Base-by-base conservation (phyloP, 73 alveolate genomes). In the Stentor roeselii region DNA sequence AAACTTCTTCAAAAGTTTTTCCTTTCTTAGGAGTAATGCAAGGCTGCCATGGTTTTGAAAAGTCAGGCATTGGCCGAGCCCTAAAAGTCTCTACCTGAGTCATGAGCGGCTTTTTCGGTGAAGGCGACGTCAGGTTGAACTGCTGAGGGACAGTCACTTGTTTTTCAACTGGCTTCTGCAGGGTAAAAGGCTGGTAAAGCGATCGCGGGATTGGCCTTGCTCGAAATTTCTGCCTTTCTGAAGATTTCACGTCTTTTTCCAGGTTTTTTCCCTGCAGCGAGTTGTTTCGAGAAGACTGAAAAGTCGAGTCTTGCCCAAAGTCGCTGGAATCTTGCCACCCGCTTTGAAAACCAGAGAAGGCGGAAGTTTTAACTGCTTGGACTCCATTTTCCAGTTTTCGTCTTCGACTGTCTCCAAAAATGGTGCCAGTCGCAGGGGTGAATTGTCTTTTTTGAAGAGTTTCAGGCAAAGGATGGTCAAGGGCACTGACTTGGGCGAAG, bases 21-120 rank as follows among this genome's bases (percentile, higher is more conserved):
- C 30, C 67, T 50, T 50, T 50, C 30, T 21, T 21, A 11, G 67
- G 67, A 21, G 67, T 50, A 21, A 50, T 11, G 21, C 67, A 11
- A 50, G 67, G 67, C 6, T 11, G 67, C 67, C 67, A 50, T 50
- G 67, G 21, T 11, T 50, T 11, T 11, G 67, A 50, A 50, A 50
- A 50, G 67, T 50, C 21, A 50, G 67, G 67, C 67, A 50, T 50
- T 50, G 67, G 67, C 6, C 67, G 67, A 11, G 67, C 67, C 6
- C 67, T 6, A 21, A 50, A 50, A 11, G 67, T 50, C 21, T 50
- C 67, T n/a, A n/a, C n/a, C n/a, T n/a, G n/a, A n/a, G n/a, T n/a
- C n/a, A n/a, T n/a, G n/a, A n/a, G n/a, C 6, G 67, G 67, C 67
- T 50, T 50, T 11, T 50, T 6, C 21, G 67, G 67, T 50, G 67